Conservation (phyloP, 345 rosid species). For the Eucalyptus albens region DNA sequence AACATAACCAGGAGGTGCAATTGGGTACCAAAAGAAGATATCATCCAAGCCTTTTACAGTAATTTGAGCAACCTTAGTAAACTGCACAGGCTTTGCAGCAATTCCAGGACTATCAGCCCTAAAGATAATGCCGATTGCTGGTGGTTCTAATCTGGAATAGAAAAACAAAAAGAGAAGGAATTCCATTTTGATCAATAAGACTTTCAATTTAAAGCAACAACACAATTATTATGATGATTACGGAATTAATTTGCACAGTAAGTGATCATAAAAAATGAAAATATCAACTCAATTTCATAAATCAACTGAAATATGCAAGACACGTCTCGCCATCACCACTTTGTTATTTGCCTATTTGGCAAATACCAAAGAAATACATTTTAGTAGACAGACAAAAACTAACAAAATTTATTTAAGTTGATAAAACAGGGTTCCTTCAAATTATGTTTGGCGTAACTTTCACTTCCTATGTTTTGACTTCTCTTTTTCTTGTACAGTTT, state of each 20-base stretch:
- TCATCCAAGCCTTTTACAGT: slow-evolving; percentile 84
- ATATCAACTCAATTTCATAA: background rate
- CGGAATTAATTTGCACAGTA: background rate
- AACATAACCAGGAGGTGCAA: slow-evolving; percentile 96
- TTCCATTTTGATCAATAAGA: background rate
- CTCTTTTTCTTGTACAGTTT: background rate
- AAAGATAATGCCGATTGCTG: slow-evolving; percentile 74
- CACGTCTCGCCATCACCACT: background rate
- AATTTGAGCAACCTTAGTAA: slow-evolving; percentile 77
- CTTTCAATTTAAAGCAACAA: background rate
- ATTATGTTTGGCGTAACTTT: background rate
- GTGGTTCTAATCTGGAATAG: slow-evolving; percentile 79
- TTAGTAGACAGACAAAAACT: background rate
- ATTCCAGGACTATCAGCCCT: slow-evolving; percentile 66
- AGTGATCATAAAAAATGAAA: background rate
- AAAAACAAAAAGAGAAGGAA: background rate
- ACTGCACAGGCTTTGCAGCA: slow-evolving; percentile 85
- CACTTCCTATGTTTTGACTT: background rate
- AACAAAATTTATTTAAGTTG: background rate
- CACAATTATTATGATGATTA: background rate
- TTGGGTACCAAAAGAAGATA: slow-evolving; percentile 88
- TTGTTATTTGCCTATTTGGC: background rate
- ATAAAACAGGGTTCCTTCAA: background rate
- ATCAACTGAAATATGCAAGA: background rate
- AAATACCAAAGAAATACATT: background rate